Evolutionary conservation across 352 stramenopile genomes (phyloP), one percentile per base, ranked within the genome.

Genomic region (Saprolegnia parasitica): DNA sequence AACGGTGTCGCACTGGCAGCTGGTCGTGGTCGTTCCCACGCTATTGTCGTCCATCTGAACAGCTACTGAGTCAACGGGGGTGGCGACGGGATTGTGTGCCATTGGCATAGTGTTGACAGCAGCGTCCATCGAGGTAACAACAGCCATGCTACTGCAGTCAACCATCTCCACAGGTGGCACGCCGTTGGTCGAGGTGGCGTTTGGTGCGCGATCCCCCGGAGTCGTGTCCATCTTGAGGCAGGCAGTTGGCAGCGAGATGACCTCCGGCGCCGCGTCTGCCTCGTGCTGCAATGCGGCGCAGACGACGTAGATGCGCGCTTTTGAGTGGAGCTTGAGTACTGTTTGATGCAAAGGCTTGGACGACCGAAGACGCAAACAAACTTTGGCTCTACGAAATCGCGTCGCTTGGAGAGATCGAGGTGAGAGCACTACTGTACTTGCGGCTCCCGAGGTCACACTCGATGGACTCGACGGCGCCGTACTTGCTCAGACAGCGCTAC

Each of bases 301-400:
- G 13, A 67, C 13, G 10, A 55, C 45, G 23, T 56, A 23, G 18
- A 67, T n/a, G 8, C 32, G 6, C 5, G 58, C 24, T 40, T 55
- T 55, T 11, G 32, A 23, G 16, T 67, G 58, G 21, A 67, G 50
- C 24, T 54, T 56, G 6, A 67, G 37, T 9, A 67, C 58, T 15
- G 54, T 23, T 39, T 42, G 52, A 23, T 67, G 21, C 8, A 67
- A 39, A 20, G 23, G 11, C 23, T 29, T 39, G 0, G 20, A 20
- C 11, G 21, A n/a, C 18, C 50, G 49, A 15, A 54, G 21, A 16
- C 32, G 40, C 13, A 67, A 21, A 23, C 37, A 35, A 2, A 49
- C 40, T 23, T 42, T 23, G 26, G 58, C 58, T 23, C 58, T 67
- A 24, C 32, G 18, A 5, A 63, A 24, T 16, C 29, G 29, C 29